phyloP scores from a whole-genome alignment of 305 asterid genomes.

The Vinca major region DNA sequence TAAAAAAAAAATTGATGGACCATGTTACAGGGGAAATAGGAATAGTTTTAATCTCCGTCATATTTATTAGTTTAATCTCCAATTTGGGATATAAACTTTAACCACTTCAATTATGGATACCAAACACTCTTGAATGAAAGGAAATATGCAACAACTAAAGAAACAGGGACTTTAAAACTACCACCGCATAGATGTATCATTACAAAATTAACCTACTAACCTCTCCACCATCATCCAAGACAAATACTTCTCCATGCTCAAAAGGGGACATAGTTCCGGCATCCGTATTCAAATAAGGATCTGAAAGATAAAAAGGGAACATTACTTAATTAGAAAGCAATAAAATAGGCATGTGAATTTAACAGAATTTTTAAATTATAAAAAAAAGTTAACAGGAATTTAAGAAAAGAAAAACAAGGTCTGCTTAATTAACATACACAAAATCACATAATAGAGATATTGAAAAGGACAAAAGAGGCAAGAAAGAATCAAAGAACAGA shows the following conservation, averaged over 20 bases:
- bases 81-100: too few species aligned
- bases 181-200: too few species aligned
- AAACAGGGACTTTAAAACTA: too few species aligned
- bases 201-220: conserved; percentile 27
- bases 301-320: conserved; percentile 25
- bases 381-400: too few species aligned
- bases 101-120: too few species aligned
- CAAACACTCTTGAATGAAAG: too few species aligned
- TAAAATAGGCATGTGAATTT: not conserved
- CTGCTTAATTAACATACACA: not conserved
- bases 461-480: conserved; percentile 1
- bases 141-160: too few species aligned
- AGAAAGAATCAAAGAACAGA: conserved; percentile 4
- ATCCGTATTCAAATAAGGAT: conserved; percentile 86
- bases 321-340: not conserved
- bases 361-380: conserved; percentile 2
- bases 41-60: too few species aligned
- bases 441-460: conserved; percentile 1
- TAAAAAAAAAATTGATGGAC: not conserved
- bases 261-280: conserved; percentile 98
- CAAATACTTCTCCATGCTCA: conserved; percentile 92
- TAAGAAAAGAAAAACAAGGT: not conserved
- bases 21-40: too few species aligned
- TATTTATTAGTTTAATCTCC: not conserved
- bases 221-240: conserved; percentile 96